Percentiles rank a stretch among this genome's conserved stretches.
Evolutionary conservation across 1,284 basidiomycete species (phyloP).

Genomic region (Coriolopsis trogii): DNA sequence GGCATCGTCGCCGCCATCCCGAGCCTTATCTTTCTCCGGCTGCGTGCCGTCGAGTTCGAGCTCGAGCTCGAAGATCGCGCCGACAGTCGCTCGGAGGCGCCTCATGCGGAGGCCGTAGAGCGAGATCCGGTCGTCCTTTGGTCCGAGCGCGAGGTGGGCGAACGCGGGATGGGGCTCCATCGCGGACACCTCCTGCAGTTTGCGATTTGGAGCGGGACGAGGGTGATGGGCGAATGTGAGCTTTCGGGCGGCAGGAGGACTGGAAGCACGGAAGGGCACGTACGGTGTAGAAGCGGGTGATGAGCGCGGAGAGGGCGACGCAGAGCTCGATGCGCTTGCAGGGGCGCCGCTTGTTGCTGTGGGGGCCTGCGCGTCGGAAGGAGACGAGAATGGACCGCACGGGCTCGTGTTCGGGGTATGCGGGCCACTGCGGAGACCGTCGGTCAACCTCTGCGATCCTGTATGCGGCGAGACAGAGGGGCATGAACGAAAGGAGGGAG

Average conservation of each 20-base stretch:
- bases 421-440: constrained; percentile 13
- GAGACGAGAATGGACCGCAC: constrained; percentile 9
- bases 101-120: constrained; percentile 17
- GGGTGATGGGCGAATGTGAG: no score
- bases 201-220: no score
- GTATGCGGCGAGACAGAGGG: no score
- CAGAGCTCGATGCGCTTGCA: constrained; percentile 13
- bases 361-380: constrained; percentile 3
- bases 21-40: no score
- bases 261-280: neutral
- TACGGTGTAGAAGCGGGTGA: constrained; percentile 17
- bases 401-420: constrained; percentile 17
- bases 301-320: constrained; percentile 10
- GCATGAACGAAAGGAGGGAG: no score
- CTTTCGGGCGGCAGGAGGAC: no score
- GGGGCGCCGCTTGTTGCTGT: constrained; percentile 1
- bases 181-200: constrained; percentile 9
- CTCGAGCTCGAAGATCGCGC: constrained; percentile 14
- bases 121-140: constrained; percentile 11
- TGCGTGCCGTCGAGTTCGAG: constrained; percentile 8
- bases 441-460: neutral
- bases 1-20: no score
- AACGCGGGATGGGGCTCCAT: constrained; percentile 15
- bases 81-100: constrained; percentile 8
- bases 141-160: constrained; percentile 17